Evolutionary conservation across 805 yeast genomes (phyloP).

Genomic region (Ogataea philodendri): DNA sequence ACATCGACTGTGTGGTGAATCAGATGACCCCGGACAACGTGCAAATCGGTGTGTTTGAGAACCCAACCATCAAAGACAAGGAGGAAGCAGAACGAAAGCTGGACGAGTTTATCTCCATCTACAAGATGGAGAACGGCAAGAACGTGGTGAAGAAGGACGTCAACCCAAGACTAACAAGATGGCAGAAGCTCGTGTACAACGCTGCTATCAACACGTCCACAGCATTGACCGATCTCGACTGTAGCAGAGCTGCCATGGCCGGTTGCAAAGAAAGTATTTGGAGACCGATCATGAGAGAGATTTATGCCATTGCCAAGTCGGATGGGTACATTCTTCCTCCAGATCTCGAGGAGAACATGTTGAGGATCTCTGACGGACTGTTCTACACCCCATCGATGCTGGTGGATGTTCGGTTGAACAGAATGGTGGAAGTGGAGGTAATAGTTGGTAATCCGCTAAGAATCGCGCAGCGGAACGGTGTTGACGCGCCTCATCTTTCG

Average conservation of each 20-base stretch:
- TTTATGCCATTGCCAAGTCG: conserved; percentile 42
- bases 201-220: conserved; percentile 43
- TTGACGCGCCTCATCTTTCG: conserved; percentile 54
- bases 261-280: conserved; percentile 26
- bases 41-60: conserved; percentile 34
- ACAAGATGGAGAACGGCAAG: conserved; percentile 24
- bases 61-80: conserved; percentile 24
- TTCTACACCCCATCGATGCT: conserved; percentile 46
- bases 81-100: conserved; percentile 25
- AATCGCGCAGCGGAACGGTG: conserved; percentile 39
- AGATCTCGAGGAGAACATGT: conserved; percentile 34
- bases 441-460: conserved; percentile 40
- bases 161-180: conserved; percentile 37
- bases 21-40: conserved; percentile 35
- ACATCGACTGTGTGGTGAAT: conserved; percentile 25
- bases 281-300: conserved; percentile 44
- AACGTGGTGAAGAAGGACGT: conserved; percentile 29
- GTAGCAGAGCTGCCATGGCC: conserved; percentile 31
- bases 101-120: conserved; percentile 29
- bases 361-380: conserved; percentile 37
- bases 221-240: conserved; percentile 37
- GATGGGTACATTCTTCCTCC: conserved; percentile 42
- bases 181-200: conserved; percentile 45
- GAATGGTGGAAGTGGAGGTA: conserved; percentile 41
- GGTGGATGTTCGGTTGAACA: conserved; percentile 39